Percentiles rank a stretch among this genome's conserved stretches.
Evolutionary conservation across 306 rosid genomes (phyloP).

Genomic region (Rosa multiflora): DNA sequence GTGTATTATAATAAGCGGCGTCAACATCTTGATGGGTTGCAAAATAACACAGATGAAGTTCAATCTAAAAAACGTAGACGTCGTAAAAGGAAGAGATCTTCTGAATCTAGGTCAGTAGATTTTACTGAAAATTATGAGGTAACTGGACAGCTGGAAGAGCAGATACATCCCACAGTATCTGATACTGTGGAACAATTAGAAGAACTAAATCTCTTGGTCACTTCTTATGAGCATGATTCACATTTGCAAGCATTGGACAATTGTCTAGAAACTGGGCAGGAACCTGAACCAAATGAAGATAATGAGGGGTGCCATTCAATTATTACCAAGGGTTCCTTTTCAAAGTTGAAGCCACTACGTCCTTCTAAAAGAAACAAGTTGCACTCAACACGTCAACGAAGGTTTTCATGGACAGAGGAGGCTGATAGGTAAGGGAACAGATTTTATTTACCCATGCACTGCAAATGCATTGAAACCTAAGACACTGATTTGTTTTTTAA

Average conservation of each 20-base stretch:
- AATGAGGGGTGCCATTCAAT: constrained; percentile 43
- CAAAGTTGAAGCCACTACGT: constrained; percentile 57
- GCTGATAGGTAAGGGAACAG: constrained; percentile 67
- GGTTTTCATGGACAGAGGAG: constrained; percentile 83
- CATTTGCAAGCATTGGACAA: constrained; percentile 40
- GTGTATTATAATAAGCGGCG: constrained; percentile 59
- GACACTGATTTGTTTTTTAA: neutral
- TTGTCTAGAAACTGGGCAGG: constrained; percentile 37
- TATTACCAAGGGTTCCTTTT: constrained; percentile 38
- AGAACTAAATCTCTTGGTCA: constrained; percentile 35
- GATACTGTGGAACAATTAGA: constrained; percentile 36
- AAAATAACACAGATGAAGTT: constrained; percentile 37
- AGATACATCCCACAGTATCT: constrained; percentile 19
- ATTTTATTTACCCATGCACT: neutral
- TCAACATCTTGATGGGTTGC: constrained; percentile 41
- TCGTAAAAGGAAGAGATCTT: constrained; percentile 35
- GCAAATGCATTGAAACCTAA: neutral
- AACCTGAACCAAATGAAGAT: constrained; percentile 35
- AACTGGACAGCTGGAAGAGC: constrained; percentile 35
- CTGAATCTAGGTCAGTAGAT: constrained; percentile 47
- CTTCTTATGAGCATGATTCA: constrained; percentile 36
- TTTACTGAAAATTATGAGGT: constrained; percentile 41
- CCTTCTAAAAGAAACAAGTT: constrained; percentile 28
- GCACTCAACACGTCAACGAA: constrained; percentile 64
- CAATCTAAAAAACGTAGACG: constrained; percentile 29